Percentiles rank a stretch among this genome's conserved stretches.
Conservation (phyloP, 2,329 filamentous ascomycete species). For the Lachnellula arida region DNA sequence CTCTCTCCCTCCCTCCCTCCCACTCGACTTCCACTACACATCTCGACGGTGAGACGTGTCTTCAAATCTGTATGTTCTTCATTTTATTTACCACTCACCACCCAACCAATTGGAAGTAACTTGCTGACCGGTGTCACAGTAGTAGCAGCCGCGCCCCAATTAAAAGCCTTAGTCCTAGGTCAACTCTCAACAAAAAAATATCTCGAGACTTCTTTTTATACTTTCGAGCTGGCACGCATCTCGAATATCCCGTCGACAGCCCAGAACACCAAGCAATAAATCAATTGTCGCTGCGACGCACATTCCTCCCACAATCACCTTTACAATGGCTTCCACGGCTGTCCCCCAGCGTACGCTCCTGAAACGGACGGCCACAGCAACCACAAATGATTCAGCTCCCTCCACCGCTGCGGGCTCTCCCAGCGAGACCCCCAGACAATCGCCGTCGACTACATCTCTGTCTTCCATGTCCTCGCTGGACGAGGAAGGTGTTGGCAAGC, state of each 20-base stretch:
- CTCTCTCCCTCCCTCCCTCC: not conserved
- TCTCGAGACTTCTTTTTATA: slow-evolving; percentile 3
- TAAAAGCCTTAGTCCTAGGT: not conserved
- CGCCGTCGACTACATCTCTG: slow-evolving; percentile 82
- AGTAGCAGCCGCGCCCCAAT: not conserved
- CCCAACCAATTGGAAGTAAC: not conserved
- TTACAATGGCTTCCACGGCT: slow-evolving; percentile 32
- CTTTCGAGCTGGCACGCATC: slow-evolving; percentile 1
- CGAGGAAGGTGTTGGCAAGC: slow-evolving; percentile 50
- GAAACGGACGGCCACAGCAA: slow-evolving; percentile 26
- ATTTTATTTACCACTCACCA: not conserved
- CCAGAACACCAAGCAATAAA: slow-evolving; percentile 1
- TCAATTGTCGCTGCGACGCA: not conserved
- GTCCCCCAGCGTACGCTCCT: slow-evolving; percentile 20
- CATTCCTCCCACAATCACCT: not conserved
- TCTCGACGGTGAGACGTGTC: not conserved
- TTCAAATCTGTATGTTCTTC: not conserved
- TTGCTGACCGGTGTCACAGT: slow-evolving; percentile 5
- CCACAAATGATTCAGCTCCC: slow-evolving; percentile 36
- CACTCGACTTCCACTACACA: not conserved
- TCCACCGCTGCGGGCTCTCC: slow-evolving; percentile 56
- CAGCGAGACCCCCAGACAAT: slow-evolving; percentile 53
- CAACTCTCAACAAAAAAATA: slow-evolving; percentile 16
- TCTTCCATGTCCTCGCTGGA: slow-evolving; percentile 76
- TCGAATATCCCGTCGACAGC: not conserved